These are phyloP conservation scores for Thraustotheca clavata DNA, from an alignment of 352 stramenopile species.

Conservation along the genomic window DNA sequence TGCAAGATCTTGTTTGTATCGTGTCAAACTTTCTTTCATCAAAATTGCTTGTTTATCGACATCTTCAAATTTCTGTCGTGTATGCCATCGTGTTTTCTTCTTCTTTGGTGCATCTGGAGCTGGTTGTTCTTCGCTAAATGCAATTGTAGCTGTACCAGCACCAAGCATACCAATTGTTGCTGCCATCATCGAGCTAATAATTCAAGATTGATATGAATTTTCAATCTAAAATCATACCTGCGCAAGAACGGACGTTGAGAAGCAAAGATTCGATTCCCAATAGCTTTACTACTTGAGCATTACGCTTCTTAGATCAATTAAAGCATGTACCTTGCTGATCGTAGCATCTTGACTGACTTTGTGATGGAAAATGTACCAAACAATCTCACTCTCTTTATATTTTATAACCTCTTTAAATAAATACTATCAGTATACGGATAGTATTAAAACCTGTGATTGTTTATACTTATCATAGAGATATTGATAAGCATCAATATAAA, in stretches of 20 bases:
- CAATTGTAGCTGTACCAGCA: not conserved
- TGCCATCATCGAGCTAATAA: not conserved
- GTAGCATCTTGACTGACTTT: too few species aligned
- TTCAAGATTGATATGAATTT: too few species aligned
- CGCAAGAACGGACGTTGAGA: too few species aligned
- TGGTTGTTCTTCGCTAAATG: not conserved
- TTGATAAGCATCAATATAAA: too few species aligned
- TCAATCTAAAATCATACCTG: not conserved
- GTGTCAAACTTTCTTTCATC: constrained; percentile 17
- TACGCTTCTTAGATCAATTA: too few species aligned
- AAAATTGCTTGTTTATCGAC: constrained; percentile 1
- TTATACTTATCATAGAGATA: too few species aligned
- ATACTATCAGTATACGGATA: too few species aligned
- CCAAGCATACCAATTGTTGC: not conserved
- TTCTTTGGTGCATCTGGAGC: constrained; percentile 3
- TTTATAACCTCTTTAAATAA: too few species aligned
- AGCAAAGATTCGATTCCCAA: too few species aligned
- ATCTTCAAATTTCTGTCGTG: constrained; percentile 14
- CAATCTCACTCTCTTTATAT: not conserved
- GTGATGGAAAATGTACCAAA: not conserved
- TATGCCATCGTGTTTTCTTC: constrained; percentile 20
- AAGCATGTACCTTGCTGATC: too few species aligned
- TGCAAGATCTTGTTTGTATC: constrained; percentile 17
- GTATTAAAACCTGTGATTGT: too few species aligned
- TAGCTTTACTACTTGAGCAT: too few species aligned